Percentiles rank a stretch among this genome's conserved stretches.
Evolutionary conservation across 495 filamentous ascomycete species (phyloP).

Genomic region (Penicillium steckii): DNA sequence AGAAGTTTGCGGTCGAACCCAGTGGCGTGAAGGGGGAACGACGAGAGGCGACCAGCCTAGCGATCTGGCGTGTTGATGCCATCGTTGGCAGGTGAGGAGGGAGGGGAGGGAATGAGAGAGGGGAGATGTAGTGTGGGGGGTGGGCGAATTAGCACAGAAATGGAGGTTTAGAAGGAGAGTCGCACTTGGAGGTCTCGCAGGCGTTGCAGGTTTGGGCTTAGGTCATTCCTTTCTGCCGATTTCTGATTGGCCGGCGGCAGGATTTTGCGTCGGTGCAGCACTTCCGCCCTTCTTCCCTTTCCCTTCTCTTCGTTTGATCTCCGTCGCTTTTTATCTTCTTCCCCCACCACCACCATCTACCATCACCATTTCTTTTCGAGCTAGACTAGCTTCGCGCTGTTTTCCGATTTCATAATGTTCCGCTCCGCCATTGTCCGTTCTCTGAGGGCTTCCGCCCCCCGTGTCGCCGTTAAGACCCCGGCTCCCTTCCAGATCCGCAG

Average conservation of each 20-base stretch:
- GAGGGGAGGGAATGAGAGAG: conserved; percentile 16
- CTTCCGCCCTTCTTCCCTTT: conserved; percentile 21
- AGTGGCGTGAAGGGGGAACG: conserved; percentile 41
- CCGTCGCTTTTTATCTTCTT: conserved; percentile 7
- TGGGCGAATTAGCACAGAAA: conserved; percentile 6
- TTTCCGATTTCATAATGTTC: conserved; percentile 66
- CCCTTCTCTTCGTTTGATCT: neutral
- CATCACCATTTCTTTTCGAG: conserved; percentile 11
- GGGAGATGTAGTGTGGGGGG: conserved; percentile 18
- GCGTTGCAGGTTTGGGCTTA: conserved; percentile 41
- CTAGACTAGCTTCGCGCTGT: conserved; percentile 16
- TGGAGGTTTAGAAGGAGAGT: neutral
- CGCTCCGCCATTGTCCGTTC: conserved; percentile 74
- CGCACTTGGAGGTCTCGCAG: conserved; percentile 25
- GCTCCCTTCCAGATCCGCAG: conserved; percentile 55
- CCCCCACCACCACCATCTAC: conserved; percentile 16
- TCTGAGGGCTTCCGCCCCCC: conserved; percentile 57
- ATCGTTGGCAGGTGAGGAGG: conserved; percentile 35
- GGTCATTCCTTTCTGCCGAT: conserved; percentile 46
- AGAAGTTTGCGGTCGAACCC: conserved; percentile 57
- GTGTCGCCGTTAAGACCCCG: conserved; percentile 51
- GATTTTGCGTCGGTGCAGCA: conserved; percentile 40
- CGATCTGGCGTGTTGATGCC: conserved; percentile 53
- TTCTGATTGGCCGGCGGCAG: conserved; percentile 45
- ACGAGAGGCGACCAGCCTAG: conserved; percentile 52